Base-by-base conservation (phyloP, 352 stramenopile genomes). In the Phytophthora vignae region DNA sequence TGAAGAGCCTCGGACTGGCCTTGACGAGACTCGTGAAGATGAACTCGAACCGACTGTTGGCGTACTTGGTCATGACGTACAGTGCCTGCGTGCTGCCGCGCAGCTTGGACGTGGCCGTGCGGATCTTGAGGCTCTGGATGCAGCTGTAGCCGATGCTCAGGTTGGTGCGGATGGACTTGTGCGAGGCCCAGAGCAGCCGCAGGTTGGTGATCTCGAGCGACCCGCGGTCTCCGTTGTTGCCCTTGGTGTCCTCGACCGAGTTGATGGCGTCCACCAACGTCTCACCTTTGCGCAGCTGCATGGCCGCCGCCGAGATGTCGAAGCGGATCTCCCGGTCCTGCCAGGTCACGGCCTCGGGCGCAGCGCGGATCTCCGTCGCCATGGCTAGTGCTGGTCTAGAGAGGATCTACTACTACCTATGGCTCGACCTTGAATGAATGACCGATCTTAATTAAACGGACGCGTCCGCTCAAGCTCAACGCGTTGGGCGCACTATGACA, bases 1-100 rank as follows among this genome's bases (percentile, higher is more conserved):
- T 98, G 73, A 98, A 98, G 0, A 98, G 75, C 11, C 93, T 82
- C 2, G 94, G 94, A 69, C 87, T 97, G 29, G 90, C 85, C 67
- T 97, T 98, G 3, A 98, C 94, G 21, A 98, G 84, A 69, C 84
- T 96, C 61, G 94, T 98, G 77, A 98, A 98, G 67, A 98, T 96
- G 78, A 98, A 98, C 78, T 98, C 94, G 66, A 97, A 98, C 31
- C 90, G 82, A 29, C 68, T 88, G 60, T 85, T 88, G 27, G 85
- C 81, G 64, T 94, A 97, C 75, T 97, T 97, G 73, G 90, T 95
- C 82, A 97, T 95, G 55, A 98, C 81, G 70, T 93, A 98, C 61
- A 98, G 83, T 40, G 94, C 94, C 76, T 98, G 92, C 15, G 92
- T 98, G 42, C 84, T 90, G 25, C 94, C 94, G n/a, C 92, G 80